Evolutionary conservation across 2,329 filamentous ascomycete genomes (phyloP).

Genomic region (Harringtonia aguacate): DNA sequence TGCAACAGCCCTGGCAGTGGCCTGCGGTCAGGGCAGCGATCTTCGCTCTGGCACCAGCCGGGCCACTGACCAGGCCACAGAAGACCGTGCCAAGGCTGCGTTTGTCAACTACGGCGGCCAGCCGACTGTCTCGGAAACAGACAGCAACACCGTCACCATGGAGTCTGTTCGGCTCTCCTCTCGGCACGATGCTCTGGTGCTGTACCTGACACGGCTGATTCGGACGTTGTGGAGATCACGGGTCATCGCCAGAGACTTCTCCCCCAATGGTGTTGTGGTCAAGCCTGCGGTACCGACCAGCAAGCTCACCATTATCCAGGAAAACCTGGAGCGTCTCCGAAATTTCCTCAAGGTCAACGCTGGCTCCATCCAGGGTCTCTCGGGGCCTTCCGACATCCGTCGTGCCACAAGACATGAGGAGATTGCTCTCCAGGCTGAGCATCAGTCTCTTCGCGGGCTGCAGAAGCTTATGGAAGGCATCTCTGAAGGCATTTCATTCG

Average conservation of each 20-base stretch:
- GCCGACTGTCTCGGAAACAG: constrained; percentile 67
- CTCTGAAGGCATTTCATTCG: constrained; percentile 93
- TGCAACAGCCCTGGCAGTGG: constrained; percentile 83
- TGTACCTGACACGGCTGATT: constrained; percentile 83
- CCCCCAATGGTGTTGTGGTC: constrained; percentile 49
- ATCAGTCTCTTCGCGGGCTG: constrained; percentile 80
- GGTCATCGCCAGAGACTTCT: constrained; percentile 67
- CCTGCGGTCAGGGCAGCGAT: constrained; percentile 86
- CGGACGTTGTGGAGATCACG: constrained; percentile 77
- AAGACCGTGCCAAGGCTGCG: constrained; percentile 73
- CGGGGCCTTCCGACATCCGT: constrained; percentile 79
- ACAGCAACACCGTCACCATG: constrained; percentile 60
- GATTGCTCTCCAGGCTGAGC: constrained; percentile 83
- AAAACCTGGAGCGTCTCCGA: constrained; percentile 66
- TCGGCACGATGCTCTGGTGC: constrained; percentile 74
- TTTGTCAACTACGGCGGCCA: constrained; percentile 92
- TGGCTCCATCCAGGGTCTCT: constrained; percentile 83
- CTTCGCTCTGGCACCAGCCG: constrained; percentile 58
- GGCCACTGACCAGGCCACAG: constrained; percentile 72
- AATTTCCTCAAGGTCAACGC: constrained; percentile 82
- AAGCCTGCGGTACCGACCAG: constrained; percentile 52
- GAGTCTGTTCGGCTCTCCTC: constrained; percentile 83
- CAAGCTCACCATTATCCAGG: constrained; percentile 70
- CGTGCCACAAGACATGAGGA: constrained; percentile 81
- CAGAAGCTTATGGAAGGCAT: constrained; percentile 81